These are phyloP conservation scores for Ceratobasidium sp. DNA, from an alignment of 1,284 basidiomycete genomes.

Conservation along the genomic window DNA sequence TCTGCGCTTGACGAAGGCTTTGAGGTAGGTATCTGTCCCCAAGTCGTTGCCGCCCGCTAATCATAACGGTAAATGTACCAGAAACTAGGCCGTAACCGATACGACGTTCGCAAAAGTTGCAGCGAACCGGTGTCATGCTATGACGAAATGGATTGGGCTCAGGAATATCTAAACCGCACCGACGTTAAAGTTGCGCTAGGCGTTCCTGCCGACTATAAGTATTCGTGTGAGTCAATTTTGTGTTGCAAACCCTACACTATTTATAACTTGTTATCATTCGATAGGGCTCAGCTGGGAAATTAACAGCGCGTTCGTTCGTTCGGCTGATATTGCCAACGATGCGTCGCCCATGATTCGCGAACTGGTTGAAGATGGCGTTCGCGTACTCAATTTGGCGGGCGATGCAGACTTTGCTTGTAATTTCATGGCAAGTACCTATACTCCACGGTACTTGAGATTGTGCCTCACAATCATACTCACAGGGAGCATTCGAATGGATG, in stretches of 20 bases:
- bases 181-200: slow-evolving; percentile 20
- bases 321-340: slow-evolving; percentile 25
- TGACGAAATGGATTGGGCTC: slow-evolving; percentile 21
- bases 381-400: slow-evolving; percentile 24
- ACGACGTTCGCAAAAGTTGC: slow-evolving; percentile 29
- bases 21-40: slow-evolving; percentile 6
- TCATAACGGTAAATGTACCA: background rate
- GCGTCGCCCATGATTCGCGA: slow-evolving; percentile 27
- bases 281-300: slow-evolving; percentile 18
- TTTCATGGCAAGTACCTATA: slow-evolving; percentile 8
- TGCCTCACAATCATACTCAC: background rate
- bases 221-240: background rate
- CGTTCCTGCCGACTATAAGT: slow-evolving; percentile 4
- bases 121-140: background rate
- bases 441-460: background rate
- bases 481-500: slow-evolving; percentile 35
- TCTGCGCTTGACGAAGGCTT: slow-evolving; percentile 6
- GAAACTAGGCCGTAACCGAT: slow-evolving; percentile 8
- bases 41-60: too few relatives aligned
- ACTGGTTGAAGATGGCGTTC: slow-evolving; percentile 26
- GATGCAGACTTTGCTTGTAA: slow-evolving; percentile 35
- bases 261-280: background rate
- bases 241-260: background rate
- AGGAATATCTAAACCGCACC: slow-evolving; percentile 24
- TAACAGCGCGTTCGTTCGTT: slow-evolving; percentile 1